Base-by-base conservation (phyloP, 2,329 filamentous ascomycete species). In the Fusarium udum region DNA sequence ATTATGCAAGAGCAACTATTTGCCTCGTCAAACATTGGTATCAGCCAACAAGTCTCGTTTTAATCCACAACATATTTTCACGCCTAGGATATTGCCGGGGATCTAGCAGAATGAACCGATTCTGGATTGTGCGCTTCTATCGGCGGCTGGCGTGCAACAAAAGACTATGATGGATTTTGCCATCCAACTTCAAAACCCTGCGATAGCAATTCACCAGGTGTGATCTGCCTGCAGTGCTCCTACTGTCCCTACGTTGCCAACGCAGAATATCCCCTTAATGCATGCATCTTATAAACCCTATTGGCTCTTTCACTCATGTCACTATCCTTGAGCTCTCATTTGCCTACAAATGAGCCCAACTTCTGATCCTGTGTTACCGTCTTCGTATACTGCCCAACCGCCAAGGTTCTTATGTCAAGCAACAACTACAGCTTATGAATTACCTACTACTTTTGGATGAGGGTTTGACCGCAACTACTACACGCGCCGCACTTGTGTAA, bases 401-500 rank as follows among this genome's bases (percentile, higher is more conserved):
- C 48, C 20, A 22, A 22, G 31, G 28, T 40, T 46, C 58, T 56
- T 42, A 20, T 31, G 26, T 46, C 59, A 39, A 67, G 39, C 39
- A 55, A 45, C 31, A 39, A n/a, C 37, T 26, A 53, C 39, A 42
- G 32, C 28, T 59, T 43, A 37, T 51, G 22, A 18, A 39, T 14
- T 53, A 37, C 39, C 32, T 40, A 48, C 40, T 67, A 36, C 43
- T n/a, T 36, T 31, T 31, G 37, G 42, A 22, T 66, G 32, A 46
- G 24, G n/a, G 37, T 36, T 49, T 32, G 46, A 62, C 58, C 45
- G 43, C 48, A 49, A 16, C 51, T 65, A 64, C 43, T 60, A 62
- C 34, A 60, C 56, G 57, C 36, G 64, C 58, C 58, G 53, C 62
- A 61, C 52, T 61, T 59, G 73, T 74, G 71, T 71, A 73, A 67